Evolutionary conservation across 176 grass and related monocot species (phyloP), one percentile per base, ranked within the genome.

Genomic region (Rhynchospora pubera): DNA sequence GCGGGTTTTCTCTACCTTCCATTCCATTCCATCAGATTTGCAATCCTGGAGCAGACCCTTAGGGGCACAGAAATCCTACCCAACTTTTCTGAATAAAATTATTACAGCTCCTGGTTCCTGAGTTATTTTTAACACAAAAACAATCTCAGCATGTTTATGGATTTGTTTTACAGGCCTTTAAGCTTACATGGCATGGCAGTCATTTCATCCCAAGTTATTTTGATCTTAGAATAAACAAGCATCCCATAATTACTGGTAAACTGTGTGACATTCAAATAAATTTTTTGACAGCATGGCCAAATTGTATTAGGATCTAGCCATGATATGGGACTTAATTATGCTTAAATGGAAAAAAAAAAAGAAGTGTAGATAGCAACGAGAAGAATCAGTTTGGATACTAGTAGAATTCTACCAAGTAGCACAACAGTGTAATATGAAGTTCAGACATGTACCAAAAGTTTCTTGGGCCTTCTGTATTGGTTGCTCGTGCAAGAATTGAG

Each of bases 371-470:
- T 52, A 74, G 51, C 46, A 28, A 50, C 70, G 6, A 68, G 2
- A 68, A 74, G 42, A 18, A 47, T 47, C 18, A 71, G 46, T 47
- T 45, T 71, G n/a, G 43, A 71, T 46, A 71, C 42, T 18, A 71
- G 18, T 46, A 71, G 3, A 21, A 47, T 46, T 19, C 43, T 71
- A 18, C 71, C 71, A 75, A 19, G 55, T 70, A 56, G 45, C 24
- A 53, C 50, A 63, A 76, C 0, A 59, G 19, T 60, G 62, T 23
- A 34, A 78, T 34, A 79, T 6, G 15, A 85, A 58, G 45, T 56
- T 32, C 79, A 58, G n/a, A 83, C 57, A 56, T 23, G 28, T 94
- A 97, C 94, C 94, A 94, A 86, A 77, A 97, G 85, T 74, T 83
- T 92, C 74, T 88, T 92, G 85, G 94, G 94, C 69, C 88, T 97